A percentile compares a stretch with the other conserved stretches of the same genome.
These are phyloP conservation scores for Articulospora tetracladia DNA, from an alignment of 495 filamentous ascomycete genomes.

Conservation along the genomic window DNA sequence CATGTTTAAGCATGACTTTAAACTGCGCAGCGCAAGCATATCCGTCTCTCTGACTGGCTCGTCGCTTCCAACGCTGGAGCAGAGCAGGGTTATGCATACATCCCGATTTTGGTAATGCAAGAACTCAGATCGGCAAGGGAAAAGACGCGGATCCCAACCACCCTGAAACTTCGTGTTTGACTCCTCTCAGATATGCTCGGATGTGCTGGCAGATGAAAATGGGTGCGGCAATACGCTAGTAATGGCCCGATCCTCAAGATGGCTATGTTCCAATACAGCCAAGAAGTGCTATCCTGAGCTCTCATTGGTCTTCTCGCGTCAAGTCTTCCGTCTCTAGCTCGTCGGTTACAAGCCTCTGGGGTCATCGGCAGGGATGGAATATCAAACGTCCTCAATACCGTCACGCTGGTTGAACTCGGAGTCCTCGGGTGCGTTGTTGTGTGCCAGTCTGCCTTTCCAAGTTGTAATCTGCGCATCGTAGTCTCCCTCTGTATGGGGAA, in stretches of 20 bases:
- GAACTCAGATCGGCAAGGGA: background rate
- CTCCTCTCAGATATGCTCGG: background rate
- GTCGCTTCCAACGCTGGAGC: background rate
- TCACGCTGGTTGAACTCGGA: background rate
- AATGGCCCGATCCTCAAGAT: too few relatives aligned
- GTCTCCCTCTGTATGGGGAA: background rate
- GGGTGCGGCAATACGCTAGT: too few relatives aligned
- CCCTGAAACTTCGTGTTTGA: too few relatives aligned
- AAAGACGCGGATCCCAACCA: background rate
- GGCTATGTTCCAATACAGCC: too few relatives aligned
- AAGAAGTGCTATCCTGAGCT: too few relatives aligned
- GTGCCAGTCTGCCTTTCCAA: background rate
- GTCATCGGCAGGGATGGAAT: background rate
- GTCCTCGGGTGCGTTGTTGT: background rate
- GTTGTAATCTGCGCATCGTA: background rate
- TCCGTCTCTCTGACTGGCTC: background rate
- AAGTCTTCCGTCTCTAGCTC: too few relatives aligned
- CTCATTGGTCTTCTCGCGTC: too few relatives aligned
- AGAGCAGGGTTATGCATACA: background rate
- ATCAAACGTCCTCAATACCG: background rate
- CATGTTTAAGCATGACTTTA: background rate
- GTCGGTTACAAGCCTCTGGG: too few relatives aligned
- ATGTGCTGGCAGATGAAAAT: background rate
- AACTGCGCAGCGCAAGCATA: background rate
- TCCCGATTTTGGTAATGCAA: background rate